These are phyloP conservation scores for Panicum virgatum DNA, from an alignment of 202 grass and related monocot genomes.

Conservation along the genomic window DNA sequence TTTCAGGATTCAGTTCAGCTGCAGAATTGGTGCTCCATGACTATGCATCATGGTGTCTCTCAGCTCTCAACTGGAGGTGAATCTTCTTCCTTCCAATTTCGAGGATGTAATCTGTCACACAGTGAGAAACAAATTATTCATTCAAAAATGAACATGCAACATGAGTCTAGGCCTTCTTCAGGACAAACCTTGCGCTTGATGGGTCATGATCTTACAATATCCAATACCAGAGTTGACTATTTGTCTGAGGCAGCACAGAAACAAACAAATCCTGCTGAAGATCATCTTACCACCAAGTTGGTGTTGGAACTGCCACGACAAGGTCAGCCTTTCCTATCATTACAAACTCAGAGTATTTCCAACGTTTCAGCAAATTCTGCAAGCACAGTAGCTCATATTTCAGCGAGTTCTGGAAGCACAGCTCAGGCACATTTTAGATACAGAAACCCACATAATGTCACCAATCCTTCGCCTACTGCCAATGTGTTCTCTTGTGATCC, in stretches of 20 bases:
- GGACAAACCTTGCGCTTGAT: constrained; percentile 74
- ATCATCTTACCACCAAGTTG: constrained; percentile 15
- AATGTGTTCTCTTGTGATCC: constrained; percentile 36
- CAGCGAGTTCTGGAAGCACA: constrained; percentile 32
- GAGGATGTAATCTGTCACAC: constrained; percentile 33
- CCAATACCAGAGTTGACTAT: constrained; percentile 36
- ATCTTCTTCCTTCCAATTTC: constrained; percentile 21
- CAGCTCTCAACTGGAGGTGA: constrained; percentile 34
- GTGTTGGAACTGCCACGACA: constrained; percentile 43
- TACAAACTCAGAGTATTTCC: constrained; percentile 38
- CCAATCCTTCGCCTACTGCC: constrained; percentile 10
- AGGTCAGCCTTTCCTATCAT: constrained; percentile 48
- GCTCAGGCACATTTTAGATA: constrained; percentile 38
- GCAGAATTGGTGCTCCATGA: constrained; percentile 33
- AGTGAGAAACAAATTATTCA: constrained; percentile 21
- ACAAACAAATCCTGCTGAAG: constrained; percentile 25
- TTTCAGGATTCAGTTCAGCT: constrained; percentile 43
- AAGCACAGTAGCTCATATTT: constrained; percentile 1
- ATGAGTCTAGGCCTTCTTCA: constrained; percentile 21
- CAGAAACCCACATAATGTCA: constrained; percentile 24
- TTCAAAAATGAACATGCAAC: constrained; percentile 41
- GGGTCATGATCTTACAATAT: constrained; percentile 69
- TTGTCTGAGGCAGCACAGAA: constrained; percentile 30
- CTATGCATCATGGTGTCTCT: constrained; percentile 20
- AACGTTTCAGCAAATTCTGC: constrained; percentile 31